These are phyloP conservation scores for Oxytropis ochrocephala DNA, from an alignment of 306 rosid species.

Conservation along the genomic window DNA sequence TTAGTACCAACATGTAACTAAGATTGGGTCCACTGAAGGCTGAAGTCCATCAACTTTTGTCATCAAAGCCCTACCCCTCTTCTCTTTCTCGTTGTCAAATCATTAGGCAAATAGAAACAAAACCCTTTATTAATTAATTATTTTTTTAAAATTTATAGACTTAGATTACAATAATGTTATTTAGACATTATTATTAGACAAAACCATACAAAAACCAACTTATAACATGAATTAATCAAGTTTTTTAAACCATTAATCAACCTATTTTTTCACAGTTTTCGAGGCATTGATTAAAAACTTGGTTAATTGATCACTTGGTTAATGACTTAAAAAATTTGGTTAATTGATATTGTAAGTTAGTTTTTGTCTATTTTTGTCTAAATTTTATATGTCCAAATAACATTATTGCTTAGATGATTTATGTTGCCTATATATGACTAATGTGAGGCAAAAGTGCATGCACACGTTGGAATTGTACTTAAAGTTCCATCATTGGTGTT, in stretches of 20 bases:
- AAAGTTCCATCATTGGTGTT: neutral
- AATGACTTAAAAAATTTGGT: too few species aligned
- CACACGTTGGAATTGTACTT: constrained; percentile 6
- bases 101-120: neutral
- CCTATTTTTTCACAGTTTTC: too few species aligned
- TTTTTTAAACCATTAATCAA: too few species aligned
- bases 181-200: too few species aligned
- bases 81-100: neutral
- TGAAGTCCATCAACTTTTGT: constrained; percentile 6
- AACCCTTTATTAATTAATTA: neutral
- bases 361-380: too few species aligned
- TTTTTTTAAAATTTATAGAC: neutral
- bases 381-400: too few species aligned
- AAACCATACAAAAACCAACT: too few species aligned
- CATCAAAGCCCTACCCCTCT: neutral
- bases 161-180: too few species aligned
- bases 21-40: constrained; percentile 21
- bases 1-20: constrained; percentile 1
- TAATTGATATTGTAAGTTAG: too few species aligned
- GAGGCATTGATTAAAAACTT: too few species aligned
- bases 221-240: too few species aligned
- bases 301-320: too few species aligned
- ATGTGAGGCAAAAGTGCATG: neutral
- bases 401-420: neutral
- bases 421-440: neutral